These are phyloP conservation scores for Gossypium stocksii DNA, from an alignment of 345 rosid genomes.

Conservation along the genomic window DNA sequence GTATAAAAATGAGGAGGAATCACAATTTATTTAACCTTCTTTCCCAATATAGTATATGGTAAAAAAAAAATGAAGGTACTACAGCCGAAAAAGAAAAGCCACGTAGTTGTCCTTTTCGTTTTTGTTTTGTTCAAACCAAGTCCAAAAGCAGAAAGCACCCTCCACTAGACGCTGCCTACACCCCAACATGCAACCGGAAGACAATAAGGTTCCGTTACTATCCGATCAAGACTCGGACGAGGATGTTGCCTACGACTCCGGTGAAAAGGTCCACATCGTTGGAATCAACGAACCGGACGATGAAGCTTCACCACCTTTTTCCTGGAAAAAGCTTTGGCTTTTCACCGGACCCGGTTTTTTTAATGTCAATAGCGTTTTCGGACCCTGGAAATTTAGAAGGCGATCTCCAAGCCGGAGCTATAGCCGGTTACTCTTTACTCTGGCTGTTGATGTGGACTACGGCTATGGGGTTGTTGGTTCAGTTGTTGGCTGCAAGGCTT, in stretches of 20 bases:
- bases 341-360: conserved; percentile 90
- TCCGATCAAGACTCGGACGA: conserved; percentile 11
- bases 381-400: conserved; percentile 97
- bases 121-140: neutral
- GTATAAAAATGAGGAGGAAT: too few relatives aligned
- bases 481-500: conserved; percentile 79
- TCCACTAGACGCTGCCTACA: neutral
- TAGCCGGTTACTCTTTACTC: conserved; percentile 79
- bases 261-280: conserved; percentile 61
- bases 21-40: too few relatives aligned
- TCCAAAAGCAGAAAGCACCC: neutral
- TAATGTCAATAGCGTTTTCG: conserved; percentile 87
- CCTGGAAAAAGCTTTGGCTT: conserved; percentile 89
- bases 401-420: conserved; percentile 94
- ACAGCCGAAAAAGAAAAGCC: neutral
- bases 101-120: neutral
- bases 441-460: conserved; percentile 96
- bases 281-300: conserved; percentile 36
- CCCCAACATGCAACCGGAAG: conserved; percentile 18
- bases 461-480: conserved; percentile 79
- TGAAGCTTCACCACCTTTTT: conserved; percentile 55
- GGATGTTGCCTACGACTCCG: conserved; percentile 56
- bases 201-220: conserved; percentile 30
- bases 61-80: too few relatives aligned
- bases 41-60: too few relatives aligned